phyloP scores from a whole-genome alignment of 371 early-diverging fungal genomes.

The Mortierella sp. region DNA sequence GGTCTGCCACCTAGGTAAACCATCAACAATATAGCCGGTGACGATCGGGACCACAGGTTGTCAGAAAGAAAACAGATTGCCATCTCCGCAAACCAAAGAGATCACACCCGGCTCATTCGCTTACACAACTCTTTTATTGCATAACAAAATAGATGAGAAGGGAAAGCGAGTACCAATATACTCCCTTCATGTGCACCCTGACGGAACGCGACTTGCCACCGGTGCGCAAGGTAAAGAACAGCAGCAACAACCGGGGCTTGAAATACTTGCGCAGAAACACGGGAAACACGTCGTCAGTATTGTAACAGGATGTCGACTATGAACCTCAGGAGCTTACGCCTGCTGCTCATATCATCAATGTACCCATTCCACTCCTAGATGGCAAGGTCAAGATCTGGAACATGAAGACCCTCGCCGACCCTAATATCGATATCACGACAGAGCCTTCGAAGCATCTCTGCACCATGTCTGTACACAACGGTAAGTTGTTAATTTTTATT shows the following conservation, averaged over 20 bases:
- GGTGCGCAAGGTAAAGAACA: conserved; percentile 80
- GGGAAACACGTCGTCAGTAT: neutral
- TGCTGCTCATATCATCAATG: neutral
- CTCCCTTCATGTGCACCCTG: conserved; percentile 89
- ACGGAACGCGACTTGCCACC: conserved; percentile 87
- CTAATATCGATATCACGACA: conserved; percentile 64
- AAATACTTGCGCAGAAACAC: neutral
- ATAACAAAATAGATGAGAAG: conserved; percentile 68
- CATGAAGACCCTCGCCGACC: conserved; percentile 74
- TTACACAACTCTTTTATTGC: neutral
- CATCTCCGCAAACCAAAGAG: neutral
- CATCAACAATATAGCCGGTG: no score
- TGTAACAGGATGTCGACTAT: neutral
- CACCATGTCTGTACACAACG: conserved; percentile 87
- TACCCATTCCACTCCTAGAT: conserved; percentile 62
- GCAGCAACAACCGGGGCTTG: neutral
- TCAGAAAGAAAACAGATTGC: neutral
- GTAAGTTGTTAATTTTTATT: conserved; percentile 56
- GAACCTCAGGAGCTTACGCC: neutral
- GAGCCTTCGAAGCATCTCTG: conserved; percentile 78
- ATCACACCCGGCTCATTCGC: neutral
- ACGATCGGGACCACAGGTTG: neutral
- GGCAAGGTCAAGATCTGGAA: conserved; percentile 90
- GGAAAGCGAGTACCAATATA: conserved; percentile 84
- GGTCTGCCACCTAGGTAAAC: conserved; percentile 58